A percentile compares a stretch with the other conserved stretches of the same genome.
These are phyloP conservation scores for Dioszegia crocea DNA, from an alignment of 768 basidiomycete species.

Conservation along the genomic window DNA sequence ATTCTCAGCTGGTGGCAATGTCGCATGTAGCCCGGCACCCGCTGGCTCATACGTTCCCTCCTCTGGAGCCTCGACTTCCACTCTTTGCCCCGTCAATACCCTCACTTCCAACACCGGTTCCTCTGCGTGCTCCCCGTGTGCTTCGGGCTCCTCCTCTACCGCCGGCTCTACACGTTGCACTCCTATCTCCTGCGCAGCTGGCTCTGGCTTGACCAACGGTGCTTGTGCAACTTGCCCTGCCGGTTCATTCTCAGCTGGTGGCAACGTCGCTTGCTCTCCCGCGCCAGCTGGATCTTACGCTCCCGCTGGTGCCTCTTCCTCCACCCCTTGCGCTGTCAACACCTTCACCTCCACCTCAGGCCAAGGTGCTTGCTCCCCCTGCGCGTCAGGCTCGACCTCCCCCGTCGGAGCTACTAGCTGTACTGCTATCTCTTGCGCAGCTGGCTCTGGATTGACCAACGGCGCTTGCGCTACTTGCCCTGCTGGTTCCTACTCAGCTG, in stretches of 20 bases:
- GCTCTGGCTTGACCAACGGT: not conserved
- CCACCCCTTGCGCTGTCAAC: not conserved
- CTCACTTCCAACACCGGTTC: not conserved
- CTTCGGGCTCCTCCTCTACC: not conserved
- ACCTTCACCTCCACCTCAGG: not conserved
- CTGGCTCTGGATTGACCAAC: not conserved
- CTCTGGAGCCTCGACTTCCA: not conserved
- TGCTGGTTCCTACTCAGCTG: no score
- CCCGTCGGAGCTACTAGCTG: not conserved
- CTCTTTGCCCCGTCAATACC: not conserved
- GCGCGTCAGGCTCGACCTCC: not conserved
- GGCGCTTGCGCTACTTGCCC: not conserved
- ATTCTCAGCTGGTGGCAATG: not conserved
- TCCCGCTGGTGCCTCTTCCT: not conserved
- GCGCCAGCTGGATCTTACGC: not conserved
- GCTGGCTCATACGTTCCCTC: not conserved
- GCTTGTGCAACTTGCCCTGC: not conserved
- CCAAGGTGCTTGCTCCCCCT: not conserved
- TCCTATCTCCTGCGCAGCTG: not conserved
- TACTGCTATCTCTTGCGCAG: not conserved
- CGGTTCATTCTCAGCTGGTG: no score
- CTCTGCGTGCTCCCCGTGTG: not conserved
- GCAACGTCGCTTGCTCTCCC: not conserved
- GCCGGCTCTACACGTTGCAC: not conserved
- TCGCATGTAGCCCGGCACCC: not conserved